Evolutionary conservation across 177 flowering plant genomes (phyloP).

Genomic region (Vitis hybrid): DNA sequence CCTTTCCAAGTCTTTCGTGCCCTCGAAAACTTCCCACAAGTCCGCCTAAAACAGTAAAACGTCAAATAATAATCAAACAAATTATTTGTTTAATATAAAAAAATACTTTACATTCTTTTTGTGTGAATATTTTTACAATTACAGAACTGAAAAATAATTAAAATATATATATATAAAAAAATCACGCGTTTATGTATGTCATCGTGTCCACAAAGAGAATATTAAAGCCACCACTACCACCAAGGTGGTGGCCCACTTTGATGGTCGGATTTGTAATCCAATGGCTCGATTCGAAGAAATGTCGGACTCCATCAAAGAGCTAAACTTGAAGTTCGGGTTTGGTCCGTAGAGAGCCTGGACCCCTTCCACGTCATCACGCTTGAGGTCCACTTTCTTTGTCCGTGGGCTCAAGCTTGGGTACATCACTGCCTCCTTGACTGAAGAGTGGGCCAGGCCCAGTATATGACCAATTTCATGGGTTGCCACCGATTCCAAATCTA

Average conservation of each 20-base stretch:
- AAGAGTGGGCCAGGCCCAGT: slow-evolving; percentile 78
- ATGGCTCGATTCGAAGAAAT: slow-evolving; percentile 24
- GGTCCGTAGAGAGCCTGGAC: slow-evolving; percentile 85
- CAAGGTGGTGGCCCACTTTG: slow-evolving; percentile 13
- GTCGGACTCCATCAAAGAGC: slow-evolving; percentile 49
- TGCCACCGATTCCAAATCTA: slow-evolving; percentile 90
- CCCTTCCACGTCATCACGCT: slow-evolving; percentile 79
- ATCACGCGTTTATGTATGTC: not conserved
- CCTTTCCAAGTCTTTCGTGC: too few species aligned
- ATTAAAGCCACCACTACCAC: slow-evolving; percentile 1
- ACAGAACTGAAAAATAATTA: not conserved
- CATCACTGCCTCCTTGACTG: slow-evolving; percentile 82
- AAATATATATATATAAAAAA: too few species aligned
- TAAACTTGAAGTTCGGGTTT: slow-evolving; percentile 72
- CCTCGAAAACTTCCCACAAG: too few species aligned
- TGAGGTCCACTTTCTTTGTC: slow-evolving; percentile 69
- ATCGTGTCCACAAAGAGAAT: not conserved
- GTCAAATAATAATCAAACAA: not conserved
- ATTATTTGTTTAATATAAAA: not conserved
- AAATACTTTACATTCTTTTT: not conserved
- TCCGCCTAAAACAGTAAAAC: too few species aligned
- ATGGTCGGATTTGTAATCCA: slow-evolving; percentile 4
- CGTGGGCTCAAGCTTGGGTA: slow-evolving; percentile 87
- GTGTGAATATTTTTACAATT: too few species aligned
- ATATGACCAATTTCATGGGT: slow-evolving; percentile 95